Conservation (phyloP, 768 basidiomycete species). For the Lenzites betulinus region DNA sequence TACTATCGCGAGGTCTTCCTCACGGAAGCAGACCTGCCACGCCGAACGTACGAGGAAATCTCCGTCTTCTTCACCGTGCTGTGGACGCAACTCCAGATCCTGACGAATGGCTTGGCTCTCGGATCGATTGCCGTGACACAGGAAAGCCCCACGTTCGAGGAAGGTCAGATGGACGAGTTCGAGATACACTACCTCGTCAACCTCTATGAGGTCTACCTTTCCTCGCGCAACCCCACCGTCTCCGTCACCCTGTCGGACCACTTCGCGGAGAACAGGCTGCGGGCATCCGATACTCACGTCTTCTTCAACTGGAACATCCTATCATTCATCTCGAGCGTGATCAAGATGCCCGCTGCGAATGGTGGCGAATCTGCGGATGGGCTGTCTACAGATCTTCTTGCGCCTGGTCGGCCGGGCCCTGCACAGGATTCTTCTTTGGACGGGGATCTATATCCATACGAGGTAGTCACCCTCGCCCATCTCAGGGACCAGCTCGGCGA, state of each 20-base stretch:
- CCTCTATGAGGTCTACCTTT: slow-evolving; percentile 53
- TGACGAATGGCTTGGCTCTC: slow-evolving; percentile 64
- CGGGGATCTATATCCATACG: slow-evolving; percentile 48
- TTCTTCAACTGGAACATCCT: slow-evolving; percentile 72
- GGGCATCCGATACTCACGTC: slow-evolving; percentile 45
- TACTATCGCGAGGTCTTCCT: slow-evolving; percentile 49
- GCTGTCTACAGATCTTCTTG: slow-evolving; percentile 48
- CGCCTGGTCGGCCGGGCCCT: slow-evolving; percentile 39
- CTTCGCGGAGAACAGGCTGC: slow-evolving; percentile 48
- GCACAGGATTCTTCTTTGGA: slow-evolving; percentile 27
- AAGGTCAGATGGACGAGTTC: slow-evolving; percentile 49
- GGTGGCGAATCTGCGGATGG: slow-evolving; percentile 7
- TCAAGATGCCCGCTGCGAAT: slow-evolving; percentile 43
- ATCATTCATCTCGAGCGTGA: slow-evolving; percentile 57
- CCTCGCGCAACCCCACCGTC: slow-evolving; percentile 41
- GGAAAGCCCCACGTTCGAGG: slow-evolving; percentile 18
- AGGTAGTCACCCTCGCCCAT: slow-evolving; percentile 58
- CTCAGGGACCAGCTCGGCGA: slow-evolving; percentile 60
- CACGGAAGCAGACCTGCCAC: slow-evolving; percentile 46
- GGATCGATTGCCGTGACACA: slow-evolving; percentile 63
- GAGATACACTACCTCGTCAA: slow-evolving; percentile 58
- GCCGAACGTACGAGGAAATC: slow-evolving; percentile 67
- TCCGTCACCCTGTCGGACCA: slow-evolving; percentile 56
- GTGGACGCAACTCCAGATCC: slow-evolving; percentile 67
- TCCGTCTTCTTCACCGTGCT: slow-evolving; percentile 60